Evolutionary conservation across 768 basidiomycete species (phyloP), one percentile per base, ranked within the genome.

Genomic region (Cystofilobasidium bisporidii): DNA sequence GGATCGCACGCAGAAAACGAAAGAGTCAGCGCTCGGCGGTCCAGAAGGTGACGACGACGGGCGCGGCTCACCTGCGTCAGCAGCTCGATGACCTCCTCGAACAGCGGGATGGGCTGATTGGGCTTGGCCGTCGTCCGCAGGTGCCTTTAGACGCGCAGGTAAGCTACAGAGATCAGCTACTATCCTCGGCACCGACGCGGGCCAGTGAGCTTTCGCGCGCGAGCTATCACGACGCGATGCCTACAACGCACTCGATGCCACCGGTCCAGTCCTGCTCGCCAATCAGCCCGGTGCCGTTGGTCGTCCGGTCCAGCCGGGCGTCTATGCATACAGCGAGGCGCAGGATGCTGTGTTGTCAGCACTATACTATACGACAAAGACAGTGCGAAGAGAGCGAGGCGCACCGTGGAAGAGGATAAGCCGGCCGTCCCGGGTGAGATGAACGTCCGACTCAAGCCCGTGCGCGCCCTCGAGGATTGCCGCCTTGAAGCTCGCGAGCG

Each of bases 61-160:
- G n/a, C n/a, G n/a, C n/a, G n/a, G n/a, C 74, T 66, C 63, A 76
- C 76, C 72, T 74, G 71, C 75, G 77, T 76, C 56, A 78, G 64
- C 57, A 78, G 67, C 22, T 71, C 75, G 20, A 78, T 67, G 32
- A 77, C 65, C 59, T 78, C 73, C 48, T 75, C 74, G 67, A 78
- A 77, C 20, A 66, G 64, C 15, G 77, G 78, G 38, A 78, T 76
- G n/a, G 74, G 77, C 71, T 77, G 78, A n/a, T 73, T 63, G 36
- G 77, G 77, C 59, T 74, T 70, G 64, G 75, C 72, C 24, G 50
- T 74, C 40, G 77, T 78, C 47, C 77, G 66, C 6, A 76, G 76
- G 66, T 78, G 74, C 71, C 76, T 77, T 40, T 18, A 33, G 20
- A 12, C 60, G 30, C n/a, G 26, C 12, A 53, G 0, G 22, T 18